Evolutionary conservation across 352 stramenopile genomes (phyloP).

Genomic region (Blastocystis sp.): DNA sequence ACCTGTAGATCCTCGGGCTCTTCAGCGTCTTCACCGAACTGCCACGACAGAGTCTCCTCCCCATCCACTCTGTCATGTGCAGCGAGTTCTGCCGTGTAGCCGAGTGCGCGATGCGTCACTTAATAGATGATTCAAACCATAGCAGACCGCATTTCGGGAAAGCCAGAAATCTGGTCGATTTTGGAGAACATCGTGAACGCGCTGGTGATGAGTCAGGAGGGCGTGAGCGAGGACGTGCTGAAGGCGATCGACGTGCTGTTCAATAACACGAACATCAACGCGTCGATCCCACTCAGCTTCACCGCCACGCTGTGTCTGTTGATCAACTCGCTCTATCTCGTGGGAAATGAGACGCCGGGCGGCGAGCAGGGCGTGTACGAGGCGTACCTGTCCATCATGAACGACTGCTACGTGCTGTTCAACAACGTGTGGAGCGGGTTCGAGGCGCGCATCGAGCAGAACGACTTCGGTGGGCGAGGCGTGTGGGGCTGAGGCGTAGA

Average conservation of each 20-base stretch:
- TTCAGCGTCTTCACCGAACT: constrained; percentile 16
- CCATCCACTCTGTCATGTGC: neutral
- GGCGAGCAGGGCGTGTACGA: neutral
- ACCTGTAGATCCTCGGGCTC: neutral
- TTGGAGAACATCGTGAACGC: constrained; percentile 59
- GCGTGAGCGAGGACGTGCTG: constrained; percentile 8
- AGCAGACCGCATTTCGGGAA: neutral
- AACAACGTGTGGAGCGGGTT: constrained; percentile 58
- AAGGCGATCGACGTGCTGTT: constrained; percentile 52
- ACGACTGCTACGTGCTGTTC: constrained; percentile 64
- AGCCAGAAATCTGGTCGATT: constrained; percentile 19
- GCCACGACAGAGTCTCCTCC: neutral
- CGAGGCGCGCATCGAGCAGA: constrained; percentile 10
- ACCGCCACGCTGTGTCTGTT: constrained; percentile 55
- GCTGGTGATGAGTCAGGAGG: constrained; percentile 35
- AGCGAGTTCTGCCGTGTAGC: neutral
- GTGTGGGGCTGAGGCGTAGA: neutral
- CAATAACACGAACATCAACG: constrained; percentile 55
- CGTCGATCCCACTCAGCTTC: constrained; percentile 48
- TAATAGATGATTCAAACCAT: constrained; percentile 28
- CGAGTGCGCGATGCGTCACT: neutral
- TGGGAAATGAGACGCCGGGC: neutral
- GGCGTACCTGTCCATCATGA: constrained; percentile 58
- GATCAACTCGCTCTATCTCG: constrained; percentile 52
- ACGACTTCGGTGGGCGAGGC: constrained; percentile 27